Conservation (phyloP, 2,329 filamentous ascomycete genomes). For the Fusarium continuum region DNA sequence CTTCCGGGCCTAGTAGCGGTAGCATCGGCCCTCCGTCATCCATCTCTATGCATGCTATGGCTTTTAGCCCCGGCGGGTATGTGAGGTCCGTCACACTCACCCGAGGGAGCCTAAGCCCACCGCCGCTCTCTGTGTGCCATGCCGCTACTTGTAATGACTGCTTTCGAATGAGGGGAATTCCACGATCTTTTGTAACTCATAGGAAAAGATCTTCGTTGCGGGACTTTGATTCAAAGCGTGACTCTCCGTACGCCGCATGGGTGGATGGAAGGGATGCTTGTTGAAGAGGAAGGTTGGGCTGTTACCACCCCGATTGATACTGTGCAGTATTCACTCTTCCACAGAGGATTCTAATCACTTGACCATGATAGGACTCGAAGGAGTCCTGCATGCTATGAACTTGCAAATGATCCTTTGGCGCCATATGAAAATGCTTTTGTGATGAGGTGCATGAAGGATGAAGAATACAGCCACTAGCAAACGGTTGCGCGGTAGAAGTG, state of each 20-base stretch:
- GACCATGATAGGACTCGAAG: constrained; percentile 4
- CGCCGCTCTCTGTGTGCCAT: constrained; percentile 14
- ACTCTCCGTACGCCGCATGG: constrained; percentile 10
- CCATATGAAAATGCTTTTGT: background rate
- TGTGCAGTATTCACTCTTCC: background rate
- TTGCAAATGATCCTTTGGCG: background rate
- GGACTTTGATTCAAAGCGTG: constrained; percentile 4
- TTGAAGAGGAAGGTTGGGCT: background rate
- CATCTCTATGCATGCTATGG: constrained; percentile 41
- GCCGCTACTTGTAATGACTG: constrained; percentile 11
- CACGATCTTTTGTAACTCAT: background rate
- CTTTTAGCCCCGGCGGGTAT: constrained; percentile 46
- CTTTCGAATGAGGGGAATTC: constrained; percentile 1
- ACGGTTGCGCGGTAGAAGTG: background rate
- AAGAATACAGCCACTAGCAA: background rate
- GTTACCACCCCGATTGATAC: background rate
- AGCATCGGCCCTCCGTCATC: constrained; percentile 34
- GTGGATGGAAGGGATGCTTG: background rate
- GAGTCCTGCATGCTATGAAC: background rate
- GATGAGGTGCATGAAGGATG: constrained; percentile 4
- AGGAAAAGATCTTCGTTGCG: constrained; percentile 6
- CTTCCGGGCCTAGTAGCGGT: constrained; percentile 32
- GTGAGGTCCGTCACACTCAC: constrained; percentile 40
- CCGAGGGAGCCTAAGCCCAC: background rate
- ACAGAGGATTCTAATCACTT: constrained; percentile 25